phyloP scores from a whole-genome alignment of 1,284 basidiomycete genomes.

The Melampsora larici-populina region DNA sequence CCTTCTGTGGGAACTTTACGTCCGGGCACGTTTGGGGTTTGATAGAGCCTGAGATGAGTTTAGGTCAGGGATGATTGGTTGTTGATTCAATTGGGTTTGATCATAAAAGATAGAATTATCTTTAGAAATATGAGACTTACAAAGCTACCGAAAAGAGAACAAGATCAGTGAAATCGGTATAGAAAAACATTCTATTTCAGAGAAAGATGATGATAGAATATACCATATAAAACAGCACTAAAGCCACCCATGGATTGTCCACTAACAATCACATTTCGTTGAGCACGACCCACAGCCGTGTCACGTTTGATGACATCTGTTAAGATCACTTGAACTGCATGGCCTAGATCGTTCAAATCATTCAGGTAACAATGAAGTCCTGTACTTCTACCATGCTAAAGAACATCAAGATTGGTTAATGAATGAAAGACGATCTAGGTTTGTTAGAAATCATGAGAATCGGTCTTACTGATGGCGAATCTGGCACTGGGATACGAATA shows the following conservation, averaged over 20 bases:
- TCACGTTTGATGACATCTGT: constrained; percentile 37
- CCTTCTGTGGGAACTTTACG: background rate
- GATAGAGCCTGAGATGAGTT: constrained; percentile 22
- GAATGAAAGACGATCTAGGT: background rate
- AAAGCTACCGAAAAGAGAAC: too few species aligned
- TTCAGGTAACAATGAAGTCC: constrained; percentile 32
- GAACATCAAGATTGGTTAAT: background rate
- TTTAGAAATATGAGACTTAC: too few species aligned
- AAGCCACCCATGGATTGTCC: constrained; percentile 40
- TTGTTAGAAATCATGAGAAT: background rate
- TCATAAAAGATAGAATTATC: too few species aligned
- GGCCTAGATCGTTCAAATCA: constrained; percentile 32
- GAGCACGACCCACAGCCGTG: background rate
- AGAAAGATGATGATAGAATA: background rate
- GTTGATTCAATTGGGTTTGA: background rate
- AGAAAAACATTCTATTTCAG: background rate
- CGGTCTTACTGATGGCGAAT: constrained; percentile 26
- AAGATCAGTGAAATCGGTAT: background rate
- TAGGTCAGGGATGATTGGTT: background rate
- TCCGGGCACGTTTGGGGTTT: constrained; percentile 11
- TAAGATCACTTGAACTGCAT: constrained; percentile 27
- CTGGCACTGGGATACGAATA: constrained; percentile 4
- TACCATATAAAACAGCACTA: constrained; percentile 27
- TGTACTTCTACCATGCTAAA: constrained; percentile 40
- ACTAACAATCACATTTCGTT: constrained; percentile 26